phyloP scores from a whole-genome alignment of 2,329 filamentous ascomycete genomes.

The Aspergillus luchuensis region DNA sequence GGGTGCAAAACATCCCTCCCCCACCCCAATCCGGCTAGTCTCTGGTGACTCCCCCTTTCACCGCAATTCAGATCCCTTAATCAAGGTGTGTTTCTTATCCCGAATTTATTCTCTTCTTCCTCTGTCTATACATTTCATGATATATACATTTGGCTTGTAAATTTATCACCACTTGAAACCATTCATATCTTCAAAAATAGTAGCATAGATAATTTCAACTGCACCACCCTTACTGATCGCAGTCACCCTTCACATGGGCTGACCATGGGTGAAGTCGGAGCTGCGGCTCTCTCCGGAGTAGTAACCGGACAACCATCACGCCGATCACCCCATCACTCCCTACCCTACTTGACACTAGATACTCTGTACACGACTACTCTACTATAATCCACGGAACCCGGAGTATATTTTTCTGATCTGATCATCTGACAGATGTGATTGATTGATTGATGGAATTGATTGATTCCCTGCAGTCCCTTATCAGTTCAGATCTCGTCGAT shows the following conservation, averaged over 20 bases:
- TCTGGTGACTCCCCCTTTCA: slow-evolving; percentile 7
- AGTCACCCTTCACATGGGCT: neutral
- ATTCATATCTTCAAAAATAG: no score
- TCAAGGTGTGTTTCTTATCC: no score
- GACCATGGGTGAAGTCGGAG: slow-evolving; percentile 4
- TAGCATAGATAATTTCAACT: no score
- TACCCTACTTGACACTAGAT: neutral
- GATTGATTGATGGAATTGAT: neutral
- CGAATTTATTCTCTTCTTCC: no score
- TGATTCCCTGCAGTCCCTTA: neutral
- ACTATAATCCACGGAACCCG: neutral
- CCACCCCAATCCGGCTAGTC: slow-evolving; percentile 31
- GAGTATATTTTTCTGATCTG: neutral
- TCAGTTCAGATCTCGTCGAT: neutral
- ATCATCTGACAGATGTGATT: neutral
- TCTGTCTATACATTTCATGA: no score
- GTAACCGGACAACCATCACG: neutral
- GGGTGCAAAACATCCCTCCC: slow-evolving; percentile 27
- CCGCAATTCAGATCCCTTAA: neutral
- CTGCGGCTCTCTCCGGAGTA: neutral
- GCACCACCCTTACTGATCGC: neutral
- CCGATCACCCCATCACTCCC: neutral
- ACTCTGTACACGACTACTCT: neutral
- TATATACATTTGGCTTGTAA: no score
- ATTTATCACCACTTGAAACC: no score